Percentiles rank a stretch among this genome's conserved stretches.
Evolutionary conservation across 2,329 filamentous ascomycete species (phyloP).

Genomic region (Ophiostoma fasciatum): DNA sequence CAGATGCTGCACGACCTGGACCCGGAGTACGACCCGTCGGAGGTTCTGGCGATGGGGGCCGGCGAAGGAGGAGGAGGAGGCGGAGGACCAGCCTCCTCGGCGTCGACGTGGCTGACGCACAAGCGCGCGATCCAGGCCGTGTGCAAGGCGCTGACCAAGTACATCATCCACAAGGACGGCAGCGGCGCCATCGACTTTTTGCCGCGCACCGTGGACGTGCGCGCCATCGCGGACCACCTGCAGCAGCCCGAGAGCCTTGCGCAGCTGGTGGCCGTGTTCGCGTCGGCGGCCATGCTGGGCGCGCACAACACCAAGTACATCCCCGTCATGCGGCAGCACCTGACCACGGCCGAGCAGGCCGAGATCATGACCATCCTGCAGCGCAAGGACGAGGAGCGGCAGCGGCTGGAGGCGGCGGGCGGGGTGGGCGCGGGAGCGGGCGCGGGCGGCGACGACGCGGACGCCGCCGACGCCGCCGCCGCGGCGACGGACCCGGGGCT

Average conservation of each 20-base stretch:
- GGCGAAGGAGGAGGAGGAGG: too few relatives aligned
- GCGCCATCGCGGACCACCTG: slow-evolving; percentile 12
- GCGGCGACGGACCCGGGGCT: slow-evolving; percentile 38
- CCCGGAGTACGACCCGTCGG: slow-evolving; percentile 36
- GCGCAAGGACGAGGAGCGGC: slow-evolving; percentile 29
- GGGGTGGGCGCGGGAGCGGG: too few relatives aligned
- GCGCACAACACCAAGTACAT: slow-evolving; percentile 17
- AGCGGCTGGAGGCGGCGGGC: slow-evolving; percentile 8
- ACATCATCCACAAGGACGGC: slow-evolving; percentile 25
- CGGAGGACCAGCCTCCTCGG: slow-evolving; percentile 26
- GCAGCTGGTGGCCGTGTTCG: slow-evolving; percentile 24
- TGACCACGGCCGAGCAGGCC: slow-evolving; percentile 23
- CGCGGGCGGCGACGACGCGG: slow-evolving; percentile 22
- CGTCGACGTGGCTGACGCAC: slow-evolving; percentile 42
- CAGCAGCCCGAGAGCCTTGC: slow-evolving; percentile 11
- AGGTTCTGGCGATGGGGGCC: slow-evolving; percentile 20
- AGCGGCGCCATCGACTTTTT: slow-evolving; percentile 12
- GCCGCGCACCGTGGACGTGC: slow-evolving; percentile 12
- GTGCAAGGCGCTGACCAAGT: slow-evolving; percentile 74
- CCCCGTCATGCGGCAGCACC: slow-evolving; percentile 17
- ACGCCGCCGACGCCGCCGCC: slow-evolving; percentile 20
- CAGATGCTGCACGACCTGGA: slow-evolving; percentile 44
- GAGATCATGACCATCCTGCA: slow-evolving; percentile 35
- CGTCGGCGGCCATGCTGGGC: slow-evolving; percentile 15
- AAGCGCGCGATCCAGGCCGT: slow-evolving; percentile 84